Conservation (phyloP, 164 flowering plant species). For the Berberis vulgaris region DNA sequence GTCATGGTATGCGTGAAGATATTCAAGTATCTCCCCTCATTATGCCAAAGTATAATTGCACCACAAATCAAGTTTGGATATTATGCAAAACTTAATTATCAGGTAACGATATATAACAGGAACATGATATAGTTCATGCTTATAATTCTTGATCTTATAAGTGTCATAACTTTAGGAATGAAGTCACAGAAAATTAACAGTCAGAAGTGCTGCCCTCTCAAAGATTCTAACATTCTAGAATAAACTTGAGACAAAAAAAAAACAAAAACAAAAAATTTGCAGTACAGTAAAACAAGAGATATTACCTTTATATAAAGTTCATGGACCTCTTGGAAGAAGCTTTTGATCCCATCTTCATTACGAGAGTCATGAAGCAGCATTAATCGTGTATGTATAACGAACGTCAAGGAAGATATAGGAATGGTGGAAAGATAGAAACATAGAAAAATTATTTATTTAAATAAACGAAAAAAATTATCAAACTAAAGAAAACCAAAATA, state of each 20-base stretch:
- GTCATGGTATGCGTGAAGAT: no score
- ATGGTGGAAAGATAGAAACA: not conserved
- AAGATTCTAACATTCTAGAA: not conserved
- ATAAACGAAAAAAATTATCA: not conserved
- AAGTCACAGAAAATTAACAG: no score
- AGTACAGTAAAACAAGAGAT: not conserved
- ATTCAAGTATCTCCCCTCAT: no score
- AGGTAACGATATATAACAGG: no score
- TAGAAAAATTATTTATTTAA: not conserved
- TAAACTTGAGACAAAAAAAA: not conserved
- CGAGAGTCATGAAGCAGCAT: constrained; percentile 98
- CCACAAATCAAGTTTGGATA: no score
- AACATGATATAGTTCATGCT: no score
- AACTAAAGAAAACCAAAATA: no score
- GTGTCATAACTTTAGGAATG: no score
- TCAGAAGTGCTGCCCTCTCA: no score
- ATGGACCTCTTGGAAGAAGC: constrained; percentile 98
- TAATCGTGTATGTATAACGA: constrained; percentile 68
- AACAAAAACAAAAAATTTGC: not conserved
- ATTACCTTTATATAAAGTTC: constrained; percentile 93
- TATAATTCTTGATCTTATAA: no score
- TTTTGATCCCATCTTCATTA: constrained; percentile 97
- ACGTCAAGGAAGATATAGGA: constrained; percentile 39
- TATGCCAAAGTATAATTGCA: no score
- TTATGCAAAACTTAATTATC: no score